Evolutionary conservation across 176 grass and related monocot genomes (phyloP).

Genomic region (Thinopyrum elongatum): DNA sequence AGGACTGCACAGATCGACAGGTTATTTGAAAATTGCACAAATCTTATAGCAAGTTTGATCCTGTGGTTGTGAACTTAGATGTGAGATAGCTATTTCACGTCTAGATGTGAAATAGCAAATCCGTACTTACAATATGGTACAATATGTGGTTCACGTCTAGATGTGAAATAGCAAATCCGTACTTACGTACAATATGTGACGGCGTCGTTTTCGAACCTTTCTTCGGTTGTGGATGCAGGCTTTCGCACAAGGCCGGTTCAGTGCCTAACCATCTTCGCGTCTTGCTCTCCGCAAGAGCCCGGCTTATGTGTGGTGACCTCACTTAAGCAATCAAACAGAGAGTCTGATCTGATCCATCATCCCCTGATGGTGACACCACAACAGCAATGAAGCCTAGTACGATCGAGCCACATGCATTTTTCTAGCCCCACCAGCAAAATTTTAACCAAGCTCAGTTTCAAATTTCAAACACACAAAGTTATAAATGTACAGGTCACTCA

Average conservation of each 20-base stretch:
- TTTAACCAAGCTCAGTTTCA: not conserved
- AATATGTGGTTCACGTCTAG: too few relatives aligned
- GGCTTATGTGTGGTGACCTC: not conserved
- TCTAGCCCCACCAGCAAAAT: too few relatives aligned
- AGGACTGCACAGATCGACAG: too few relatives aligned
- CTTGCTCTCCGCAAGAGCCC: not conserved
- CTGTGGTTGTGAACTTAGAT: too few relatives aligned
- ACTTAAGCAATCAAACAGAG: conserved; percentile 16
- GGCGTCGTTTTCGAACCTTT: conserved; percentile 25
- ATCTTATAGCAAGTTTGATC: too few relatives aligned
- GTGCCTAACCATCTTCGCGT: not conserved
- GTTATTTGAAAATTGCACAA: too few relatives aligned
- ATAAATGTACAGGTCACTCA: not conserved
- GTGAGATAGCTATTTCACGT: too few relatives aligned
- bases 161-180: too few relatives aligned
- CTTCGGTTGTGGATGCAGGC: not conserved
- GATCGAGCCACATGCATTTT: too few relatives aligned
- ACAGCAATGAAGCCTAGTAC: too few relatives aligned
- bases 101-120: too few relatives aligned
- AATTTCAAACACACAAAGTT: not conserved
- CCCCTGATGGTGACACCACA: conserved; percentile 16
- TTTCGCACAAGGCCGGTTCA: not conserved
- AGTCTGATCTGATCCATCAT: not conserved
- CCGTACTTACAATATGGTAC: too few relatives aligned
- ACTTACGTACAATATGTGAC: conserved; percentile 16